Percentiles rank a stretch among this genome's conserved stretches.
phyloP scores from a whole-genome alignment of 306 rosid species.

The Fagus sylvatica region DNA sequence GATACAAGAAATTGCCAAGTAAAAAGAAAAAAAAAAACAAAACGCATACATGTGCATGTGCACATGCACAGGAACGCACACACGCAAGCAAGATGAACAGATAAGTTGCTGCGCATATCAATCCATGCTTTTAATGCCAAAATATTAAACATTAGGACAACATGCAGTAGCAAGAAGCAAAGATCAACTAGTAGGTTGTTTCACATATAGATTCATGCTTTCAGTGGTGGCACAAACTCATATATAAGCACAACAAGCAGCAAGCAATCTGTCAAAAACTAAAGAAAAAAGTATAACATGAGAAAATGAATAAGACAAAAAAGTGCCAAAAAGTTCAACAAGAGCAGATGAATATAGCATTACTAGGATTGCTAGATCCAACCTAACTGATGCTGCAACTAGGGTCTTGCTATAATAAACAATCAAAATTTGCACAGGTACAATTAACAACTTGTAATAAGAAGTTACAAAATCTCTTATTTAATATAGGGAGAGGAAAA shows the following conservation, averaged over 20 bases:
- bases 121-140: slow-evolving; percentile 2
- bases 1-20: slow-evolving; percentile 2
- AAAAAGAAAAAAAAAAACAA: slow-evolving; percentile 1
- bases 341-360: background rate
- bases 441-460: background rate
- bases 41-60: background rate
- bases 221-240: background rate
- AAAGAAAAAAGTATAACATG: background rate
- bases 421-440: background rate
- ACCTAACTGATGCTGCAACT: background rate
- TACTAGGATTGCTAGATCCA: background rate
- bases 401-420: background rate
- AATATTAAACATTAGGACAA: background rate
- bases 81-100: slow-evolving; percentile 10
- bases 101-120: background rate
- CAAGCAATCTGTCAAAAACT: background rate
- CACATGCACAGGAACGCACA: background rate
- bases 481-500: background rate
- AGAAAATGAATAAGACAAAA: background rate
- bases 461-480: background rate
- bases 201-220: background rate
- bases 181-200: background rate
- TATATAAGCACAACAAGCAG: slow-evolving; percentile 3
- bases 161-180: background rate
- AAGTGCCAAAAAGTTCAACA: too few relatives aligned